Evolutionary conservation across 768 basidiomycete genomes (phyloP).

Genomic region (Gelatoporia subvermispora): DNA sequence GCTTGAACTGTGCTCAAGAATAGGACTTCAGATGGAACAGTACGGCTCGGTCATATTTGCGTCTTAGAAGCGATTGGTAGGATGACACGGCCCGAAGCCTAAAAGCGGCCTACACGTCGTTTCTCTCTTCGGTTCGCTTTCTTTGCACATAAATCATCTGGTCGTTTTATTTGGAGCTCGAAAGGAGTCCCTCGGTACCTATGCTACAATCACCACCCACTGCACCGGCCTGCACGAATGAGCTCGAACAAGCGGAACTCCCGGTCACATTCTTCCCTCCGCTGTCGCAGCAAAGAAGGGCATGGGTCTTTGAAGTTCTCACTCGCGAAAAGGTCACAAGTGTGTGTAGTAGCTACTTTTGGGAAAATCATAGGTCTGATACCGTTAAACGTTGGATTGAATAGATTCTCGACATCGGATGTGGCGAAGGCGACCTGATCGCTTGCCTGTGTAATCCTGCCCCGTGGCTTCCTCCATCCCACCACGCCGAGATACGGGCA

Average conservation of each 20-base stretch:
- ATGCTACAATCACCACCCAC: too few species aligned
- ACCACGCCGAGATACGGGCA: neutral
- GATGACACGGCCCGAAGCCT: too few species aligned
- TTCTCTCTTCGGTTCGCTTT: too few species aligned
- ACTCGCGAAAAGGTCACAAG: constrained; percentile 17
- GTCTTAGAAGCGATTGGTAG: too few species aligned
- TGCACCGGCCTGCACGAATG: too few species aligned
- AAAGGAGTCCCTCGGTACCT: too few species aligned
- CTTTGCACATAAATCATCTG: too few species aligned
- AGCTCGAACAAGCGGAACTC: constrained; percentile 8
- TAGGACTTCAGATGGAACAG: too few species aligned
- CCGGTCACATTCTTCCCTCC: constrained; percentile 22
- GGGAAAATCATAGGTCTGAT: neutral
- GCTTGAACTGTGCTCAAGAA: too few species aligned
- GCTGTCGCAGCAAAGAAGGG: constrained; percentile 22
- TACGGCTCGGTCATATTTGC: too few species aligned
- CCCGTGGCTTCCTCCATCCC: constrained; percentile 52
- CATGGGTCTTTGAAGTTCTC: constrained; percentile 25
- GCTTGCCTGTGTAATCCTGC: constrained; percentile 68
- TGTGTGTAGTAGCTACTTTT: constrained; percentile 5
- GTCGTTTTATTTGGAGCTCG: too few species aligned
- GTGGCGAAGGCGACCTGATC: constrained; percentile 77
- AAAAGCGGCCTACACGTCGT: too few species aligned
- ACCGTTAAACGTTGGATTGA: neutral
- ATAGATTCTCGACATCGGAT: constrained; percentile 80